Evolutionary conservation across 305 asterid genomes (phyloP), one percentile per base, ranked within the genome.

Genomic region (Petunia hybrid): DNA sequence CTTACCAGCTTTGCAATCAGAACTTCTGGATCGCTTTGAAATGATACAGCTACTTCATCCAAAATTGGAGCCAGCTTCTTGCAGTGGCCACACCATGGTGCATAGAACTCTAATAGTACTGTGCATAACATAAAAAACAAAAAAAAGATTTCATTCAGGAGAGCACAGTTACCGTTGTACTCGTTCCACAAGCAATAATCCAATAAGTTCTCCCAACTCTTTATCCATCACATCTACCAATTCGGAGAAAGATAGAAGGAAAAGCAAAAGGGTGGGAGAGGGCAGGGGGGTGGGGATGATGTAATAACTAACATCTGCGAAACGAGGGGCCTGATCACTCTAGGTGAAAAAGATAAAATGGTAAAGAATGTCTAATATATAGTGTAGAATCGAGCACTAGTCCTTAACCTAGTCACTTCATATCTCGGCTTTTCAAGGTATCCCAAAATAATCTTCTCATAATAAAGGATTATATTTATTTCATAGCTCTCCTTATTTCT

Each of bases 51-150:
- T 45, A 94, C 95, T 89, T 92, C 97, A 45, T 92, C 97, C 91
- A 94, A 83, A 86, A 90, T 90, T 36, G 95, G 97, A 67, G 97
- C 95, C 74, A 92, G 83, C 35, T 70, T 65, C 91, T 91, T 83
- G 97, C 97, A 92, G 87, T 92, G 97, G 84, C 97, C 97, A 76
- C 97, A 94, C 95, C 98, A 92, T 16, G 97, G 97, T 62, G 97
- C 94, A 64, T 94, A 92, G 83, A 94, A 90, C 74, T 91, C 95
- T 0, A 94, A 80, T 59, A 94, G 81, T 81, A 94, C 97, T 92
- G 91, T 13, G 22, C 5, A 35, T 5, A 31, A 74, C 13, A 63
- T 60, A 9, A 5, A 46, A 16, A 31, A 74, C 13, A 70, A 68
- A 9, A 5, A 46, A 16, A 65, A 0, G 9, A 60, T 55, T 5